A percentile compares a stretch with the other conserved stretches of the same genome.
Evolutionary conservation across 202 grass and related monocot genomes (phyloP).

Genomic region (Eragrostis tef): DNA sequence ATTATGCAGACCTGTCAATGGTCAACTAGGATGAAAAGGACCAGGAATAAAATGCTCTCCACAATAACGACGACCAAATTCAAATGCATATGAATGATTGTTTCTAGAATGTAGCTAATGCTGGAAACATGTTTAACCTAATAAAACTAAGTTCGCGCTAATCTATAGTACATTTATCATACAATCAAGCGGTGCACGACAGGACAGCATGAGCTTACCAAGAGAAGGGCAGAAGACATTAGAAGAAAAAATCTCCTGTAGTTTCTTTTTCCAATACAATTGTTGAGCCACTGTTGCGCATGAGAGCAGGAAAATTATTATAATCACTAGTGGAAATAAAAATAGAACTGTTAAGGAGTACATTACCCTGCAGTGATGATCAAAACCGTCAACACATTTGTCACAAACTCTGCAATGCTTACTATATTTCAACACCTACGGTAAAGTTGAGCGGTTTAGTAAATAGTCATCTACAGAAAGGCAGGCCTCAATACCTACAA

Average conservation of each 20-base stretch:
- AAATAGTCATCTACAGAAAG: slow-evolving; percentile 22
- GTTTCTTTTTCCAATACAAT: slow-evolving; percentile 96
- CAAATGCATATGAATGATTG: slow-evolving; percentile 19
- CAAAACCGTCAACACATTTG: slow-evolving; percentile 98
- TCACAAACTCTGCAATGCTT: slow-evolving; percentile 99
- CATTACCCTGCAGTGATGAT: slow-evolving; percentile 97
- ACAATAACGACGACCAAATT: slow-evolving; percentile 36
- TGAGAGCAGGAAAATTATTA: slow-evolving; percentile 29
- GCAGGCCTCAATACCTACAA: slow-evolving; percentile 48
- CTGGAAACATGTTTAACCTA: slow-evolving; percentile 13
- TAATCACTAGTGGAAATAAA: slow-evolving; percentile 26
- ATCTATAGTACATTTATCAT: slow-evolving; percentile 18
- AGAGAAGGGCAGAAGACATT: slow-evolving; percentile 78
- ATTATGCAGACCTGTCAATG: slow-evolving; percentile 97
- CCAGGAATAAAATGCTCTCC: slow-evolving; percentile 73
- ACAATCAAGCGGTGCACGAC: slow-evolving; percentile 40
- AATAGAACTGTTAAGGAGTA: slow-evolving; percentile 13
- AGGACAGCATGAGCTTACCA: slow-evolving; percentile 69
- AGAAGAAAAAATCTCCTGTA: slow-evolving; percentile 95
- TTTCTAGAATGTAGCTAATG: slow-evolving; percentile 17
- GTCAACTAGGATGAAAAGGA: slow-evolving; percentile 99
- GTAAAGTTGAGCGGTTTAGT: neutral
- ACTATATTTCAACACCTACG: slow-evolving; percentile 94
- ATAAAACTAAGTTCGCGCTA: slow-evolving; percentile 5
- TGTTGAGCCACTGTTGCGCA: slow-evolving; percentile 89